phyloP scores from a whole-genome alignment of 345 rosid species.

The Citrus medica region DNA sequence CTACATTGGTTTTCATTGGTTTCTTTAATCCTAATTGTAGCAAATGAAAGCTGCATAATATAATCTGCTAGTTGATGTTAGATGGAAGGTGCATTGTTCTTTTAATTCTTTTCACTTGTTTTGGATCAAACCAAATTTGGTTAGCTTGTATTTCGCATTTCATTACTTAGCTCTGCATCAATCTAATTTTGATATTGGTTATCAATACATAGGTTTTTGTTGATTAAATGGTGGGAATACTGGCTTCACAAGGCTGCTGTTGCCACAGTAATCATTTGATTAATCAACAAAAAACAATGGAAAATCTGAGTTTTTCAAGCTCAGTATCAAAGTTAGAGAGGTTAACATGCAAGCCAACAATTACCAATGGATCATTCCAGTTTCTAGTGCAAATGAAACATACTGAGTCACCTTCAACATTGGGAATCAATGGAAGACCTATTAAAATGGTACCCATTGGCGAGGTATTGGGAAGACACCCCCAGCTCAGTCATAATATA shows the following conservation, averaged over 20 bases:
- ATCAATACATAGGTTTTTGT: constrained; percentile 19
- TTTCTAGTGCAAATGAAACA: constrained; percentile 58
- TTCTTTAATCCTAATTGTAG: too few relatives aligned
- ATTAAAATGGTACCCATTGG: constrained; percentile 81
- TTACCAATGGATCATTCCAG: constrained; percentile 21
- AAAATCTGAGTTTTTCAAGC: constrained; percentile 52
- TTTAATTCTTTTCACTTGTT: neutral
- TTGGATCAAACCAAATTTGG: neutral
- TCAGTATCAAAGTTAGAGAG: constrained; percentile 43
- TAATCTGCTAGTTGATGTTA: too few relatives aligned
- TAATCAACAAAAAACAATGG: constrained; percentile 31
- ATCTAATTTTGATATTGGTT: neutral
- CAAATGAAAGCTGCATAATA: too few relatives aligned
- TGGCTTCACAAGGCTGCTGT: constrained; percentile 76
- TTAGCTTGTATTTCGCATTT: neutral
- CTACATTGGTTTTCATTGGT: neutral
- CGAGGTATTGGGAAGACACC: constrained; percentile 53
- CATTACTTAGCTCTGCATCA: neutral
- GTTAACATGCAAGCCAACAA: constrained; percentile 13
- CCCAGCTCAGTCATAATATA: constrained; percentile 29
- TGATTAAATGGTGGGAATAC: constrained; percentile 58
- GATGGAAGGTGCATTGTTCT: neutral
- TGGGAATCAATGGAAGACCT: constrained; percentile 53
- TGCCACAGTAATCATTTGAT: constrained; percentile 26
- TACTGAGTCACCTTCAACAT: constrained; percentile 45